phyloP scores from a whole-genome alignment of 495 filamentous ascomycete genomes.

The Xylaria curta region DNA sequence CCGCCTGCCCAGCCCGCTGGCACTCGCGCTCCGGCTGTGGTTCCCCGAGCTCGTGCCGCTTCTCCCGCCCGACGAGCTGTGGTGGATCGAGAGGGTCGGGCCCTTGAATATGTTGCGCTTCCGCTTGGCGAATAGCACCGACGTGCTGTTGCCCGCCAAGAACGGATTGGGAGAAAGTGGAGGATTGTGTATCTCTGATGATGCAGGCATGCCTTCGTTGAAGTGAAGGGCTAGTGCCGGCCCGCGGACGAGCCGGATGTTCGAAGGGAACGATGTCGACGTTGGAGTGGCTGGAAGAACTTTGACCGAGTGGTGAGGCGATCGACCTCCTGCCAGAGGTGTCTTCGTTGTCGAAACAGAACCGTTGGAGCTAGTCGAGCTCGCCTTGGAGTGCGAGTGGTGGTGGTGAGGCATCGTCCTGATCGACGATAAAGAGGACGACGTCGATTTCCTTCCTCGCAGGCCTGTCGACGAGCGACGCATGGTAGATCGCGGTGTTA shows the following conservation, averaged over 20 bases:
- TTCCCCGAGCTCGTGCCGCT: constrained; percentile 45
- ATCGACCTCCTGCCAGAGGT: constrained; percentile 65
- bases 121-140: constrained; percentile 86
- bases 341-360: constrained; percentile 72
- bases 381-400: constrained; percentile 91
- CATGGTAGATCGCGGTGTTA: constrained; percentile 86
- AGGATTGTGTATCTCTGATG: constrained; percentile 43
- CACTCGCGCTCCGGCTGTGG: constrained; percentile 61
- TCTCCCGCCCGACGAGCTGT: constrained; percentile 44
- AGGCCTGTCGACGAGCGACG: constrained; percentile 74
- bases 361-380: constrained; percentile 86
- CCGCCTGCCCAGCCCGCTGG: constrained; percentile 56
- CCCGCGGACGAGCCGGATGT: constrained; percentile 82
- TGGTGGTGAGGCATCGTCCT: constrained; percentile 93
- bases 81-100: constrained; percentile 65
- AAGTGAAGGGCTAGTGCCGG: constrained; percentile 52
- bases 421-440: constrained; percentile 91
- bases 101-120: constrained; percentile 92
- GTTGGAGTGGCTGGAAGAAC: constrained; percentile 93
- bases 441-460: constrained; percentile 92
- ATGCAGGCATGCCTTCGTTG: constrained; percentile 56
- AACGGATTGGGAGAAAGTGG: constrained; percentile 55
- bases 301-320: constrained; percentile 89
- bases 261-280: constrained; percentile 77
- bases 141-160: constrained; percentile 54